Evolutionary conservation across 805 yeast species (phyloP).

Genomic region (Ogataea paraovalis): DNA sequence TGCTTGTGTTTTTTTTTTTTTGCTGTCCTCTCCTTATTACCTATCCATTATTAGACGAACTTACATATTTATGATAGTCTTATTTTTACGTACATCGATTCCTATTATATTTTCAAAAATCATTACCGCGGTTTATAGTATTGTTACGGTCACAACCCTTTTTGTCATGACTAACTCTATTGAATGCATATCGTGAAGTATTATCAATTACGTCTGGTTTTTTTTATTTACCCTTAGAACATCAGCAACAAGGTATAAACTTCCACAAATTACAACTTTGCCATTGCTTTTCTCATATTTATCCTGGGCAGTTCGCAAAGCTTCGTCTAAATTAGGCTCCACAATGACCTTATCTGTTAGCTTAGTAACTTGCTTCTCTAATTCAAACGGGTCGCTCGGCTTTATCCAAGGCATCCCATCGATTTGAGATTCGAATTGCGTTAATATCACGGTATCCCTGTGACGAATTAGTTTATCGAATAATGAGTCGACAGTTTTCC

Average conservation of each 20-base stretch:
- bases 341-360: conserved; percentile 25
- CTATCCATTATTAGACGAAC: not conserved
- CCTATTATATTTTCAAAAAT: too few species aligned
- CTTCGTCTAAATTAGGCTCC: conserved; percentile 23
- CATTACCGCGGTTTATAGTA: too few species aligned
- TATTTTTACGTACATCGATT: too few species aligned
- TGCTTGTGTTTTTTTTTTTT: not conserved
- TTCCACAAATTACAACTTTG: conserved; percentile 58
- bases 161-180: too few species aligned
- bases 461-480: conserved; percentile 44
- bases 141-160: too few species aligned
- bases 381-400: conserved; percentile 36
- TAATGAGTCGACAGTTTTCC: conserved; percentile 56
- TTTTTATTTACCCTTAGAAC: conserved; percentile 35
- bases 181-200: not conserved
- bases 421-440: conserved; percentile 58
- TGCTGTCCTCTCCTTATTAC: not conserved
- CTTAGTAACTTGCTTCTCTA: conserved; percentile 24
- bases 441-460: conserved; percentile 56
- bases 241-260: conserved; percentile 64
- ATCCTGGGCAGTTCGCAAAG: conserved; percentile 23
- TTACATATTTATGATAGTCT: not conserved
- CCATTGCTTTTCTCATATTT: conserved; percentile 5
- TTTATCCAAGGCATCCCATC: conserved; percentile 94
- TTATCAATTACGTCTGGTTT: not conserved